A percentile compares a stretch with the other conserved stretches of the same genome.
phyloP scores from a whole-genome alignment of 78 protist species.

The Neovahlkampfia damariscottae region DNA sequence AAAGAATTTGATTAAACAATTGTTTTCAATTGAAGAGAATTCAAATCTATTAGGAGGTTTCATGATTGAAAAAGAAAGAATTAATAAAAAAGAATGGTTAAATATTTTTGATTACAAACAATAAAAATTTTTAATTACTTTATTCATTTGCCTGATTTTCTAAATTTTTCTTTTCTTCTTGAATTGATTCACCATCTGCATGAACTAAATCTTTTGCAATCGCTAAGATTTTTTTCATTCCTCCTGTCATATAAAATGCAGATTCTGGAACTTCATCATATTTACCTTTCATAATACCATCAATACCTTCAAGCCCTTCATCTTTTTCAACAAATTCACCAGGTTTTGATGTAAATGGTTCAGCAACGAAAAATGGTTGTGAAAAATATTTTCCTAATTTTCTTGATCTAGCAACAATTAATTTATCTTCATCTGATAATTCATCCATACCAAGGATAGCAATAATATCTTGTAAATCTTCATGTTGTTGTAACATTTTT shows the following conservation, averaged over 20 bases:
- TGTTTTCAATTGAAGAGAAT: too few relatives aligned
- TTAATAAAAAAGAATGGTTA: too few relatives aligned
- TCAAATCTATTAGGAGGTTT: too few relatives aligned
- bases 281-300: conserved; percentile 68
- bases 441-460: conserved; percentile 98
- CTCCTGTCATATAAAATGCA: conserved; percentile 97
- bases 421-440: conserved; percentile 91
- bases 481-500: conserved; percentile 90
- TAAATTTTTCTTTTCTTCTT: conserved; percentile 3
- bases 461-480: conserved; percentile 96
- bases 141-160: background rate
- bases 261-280: conserved; percentile 87
- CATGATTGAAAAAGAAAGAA: too few relatives aligned
- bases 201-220: conserved; percentile 71
- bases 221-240: conserved; percentile 59
- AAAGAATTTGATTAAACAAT: too few relatives aligned
- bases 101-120: too few relatives aligned
- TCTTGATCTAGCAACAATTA: conserved; percentile 93
- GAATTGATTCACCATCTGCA: conserved; percentile 1
- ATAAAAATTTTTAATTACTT: too few relatives aligned
- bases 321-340: conserved; percentile 78
- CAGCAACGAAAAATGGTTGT: conserved; percentile 99
- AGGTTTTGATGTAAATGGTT: conserved; percentile 87
- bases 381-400: conserved; percentile 92
- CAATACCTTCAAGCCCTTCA: conserved; percentile 79